Conservation (phyloP, 1,139 yeast species). For the Entelexis sorbosivorans region DNA sequence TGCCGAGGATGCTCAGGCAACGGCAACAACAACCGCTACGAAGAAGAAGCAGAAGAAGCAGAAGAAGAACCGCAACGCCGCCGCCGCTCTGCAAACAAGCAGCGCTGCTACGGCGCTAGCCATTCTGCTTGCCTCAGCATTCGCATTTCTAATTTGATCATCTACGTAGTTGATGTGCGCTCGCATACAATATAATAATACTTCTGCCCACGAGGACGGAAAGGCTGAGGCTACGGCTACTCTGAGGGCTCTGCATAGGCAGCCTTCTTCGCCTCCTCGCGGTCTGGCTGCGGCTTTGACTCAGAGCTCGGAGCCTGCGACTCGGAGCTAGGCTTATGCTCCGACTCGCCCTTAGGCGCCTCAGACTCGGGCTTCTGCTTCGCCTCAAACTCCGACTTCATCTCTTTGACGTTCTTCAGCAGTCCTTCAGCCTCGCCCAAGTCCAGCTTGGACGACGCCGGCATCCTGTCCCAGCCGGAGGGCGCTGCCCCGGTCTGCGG, state of each 20-base stretch:
- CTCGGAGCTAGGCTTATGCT: too few species aligned
- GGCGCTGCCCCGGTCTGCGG: slow-evolving; percentile 8
- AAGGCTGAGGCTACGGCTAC: too few species aligned
- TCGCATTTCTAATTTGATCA: not conserved
- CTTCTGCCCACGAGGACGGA: too few species aligned
- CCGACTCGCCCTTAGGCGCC: too few species aligned
- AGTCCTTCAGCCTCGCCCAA: not conserved
- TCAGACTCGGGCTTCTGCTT: not conserved
- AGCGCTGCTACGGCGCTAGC: not conserved
- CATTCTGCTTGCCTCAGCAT: not conserved
- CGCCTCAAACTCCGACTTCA: not conserved
- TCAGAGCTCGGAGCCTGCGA: too few species aligned
- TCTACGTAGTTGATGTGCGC: not conserved
- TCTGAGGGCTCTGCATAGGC: not conserved
- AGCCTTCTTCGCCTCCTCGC: not conserved
- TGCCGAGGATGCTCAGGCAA: not conserved
- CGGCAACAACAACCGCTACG: too few species aligned
- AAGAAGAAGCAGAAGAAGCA: not conserved
- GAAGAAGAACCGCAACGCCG: not conserved
- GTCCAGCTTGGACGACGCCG: slow-evolving; percentile 2
- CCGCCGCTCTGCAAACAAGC: not conserved
- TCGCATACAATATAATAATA: too few species aligned
- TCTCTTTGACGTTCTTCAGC: not conserved
- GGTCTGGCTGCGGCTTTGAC: not conserved
- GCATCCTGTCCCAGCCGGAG: slow-evolving; percentile 5